phyloP scores from a whole-genome alignment of 2,329 filamentous ascomycete species.

The Fusarium sp. region DNA sequence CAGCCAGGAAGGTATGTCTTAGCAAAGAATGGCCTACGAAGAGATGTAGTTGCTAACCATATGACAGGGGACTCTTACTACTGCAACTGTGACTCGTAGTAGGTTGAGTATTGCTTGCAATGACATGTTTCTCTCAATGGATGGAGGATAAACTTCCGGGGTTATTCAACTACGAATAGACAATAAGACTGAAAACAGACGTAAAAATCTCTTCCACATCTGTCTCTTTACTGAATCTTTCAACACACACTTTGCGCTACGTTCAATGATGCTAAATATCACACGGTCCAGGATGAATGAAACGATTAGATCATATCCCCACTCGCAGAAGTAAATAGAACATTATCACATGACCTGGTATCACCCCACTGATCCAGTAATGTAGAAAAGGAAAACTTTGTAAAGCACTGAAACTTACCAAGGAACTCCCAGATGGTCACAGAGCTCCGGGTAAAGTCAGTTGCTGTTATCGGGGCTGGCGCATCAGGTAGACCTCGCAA shows the following conservation, averaged over 20 bases:
- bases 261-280: too few relatives aligned
- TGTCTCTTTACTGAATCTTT: too few relatives aligned
- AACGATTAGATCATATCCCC: too few relatives aligned
- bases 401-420: too few relatives aligned
- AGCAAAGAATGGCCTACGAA: rapidly evolving
- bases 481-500: neutral
- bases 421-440: neutral
- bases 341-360: neutral
- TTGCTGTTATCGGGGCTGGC: neutral
- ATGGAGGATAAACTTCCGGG: rapidly evolving
- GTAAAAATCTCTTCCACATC: too few relatives aligned
- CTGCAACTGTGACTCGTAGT: neutral
- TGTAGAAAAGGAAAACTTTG: too few relatives aligned
- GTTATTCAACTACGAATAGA: too few relatives aligned
- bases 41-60: rapidly evolving
- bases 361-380: neutral
- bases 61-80: neutral
- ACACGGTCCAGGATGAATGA: too few relatives aligned
- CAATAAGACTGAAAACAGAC: too few relatives aligned
- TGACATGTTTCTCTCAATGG: neutral
- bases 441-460: rapidly evolving
- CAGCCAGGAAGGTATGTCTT: neutral
- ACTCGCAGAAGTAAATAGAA: too few relatives aligned
- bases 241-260: too few relatives aligned
- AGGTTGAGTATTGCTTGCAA: too few relatives aligned